Conservation (phyloP, 2,329 filamentous ascomycete species). For the Myotisia sp. region DNA sequence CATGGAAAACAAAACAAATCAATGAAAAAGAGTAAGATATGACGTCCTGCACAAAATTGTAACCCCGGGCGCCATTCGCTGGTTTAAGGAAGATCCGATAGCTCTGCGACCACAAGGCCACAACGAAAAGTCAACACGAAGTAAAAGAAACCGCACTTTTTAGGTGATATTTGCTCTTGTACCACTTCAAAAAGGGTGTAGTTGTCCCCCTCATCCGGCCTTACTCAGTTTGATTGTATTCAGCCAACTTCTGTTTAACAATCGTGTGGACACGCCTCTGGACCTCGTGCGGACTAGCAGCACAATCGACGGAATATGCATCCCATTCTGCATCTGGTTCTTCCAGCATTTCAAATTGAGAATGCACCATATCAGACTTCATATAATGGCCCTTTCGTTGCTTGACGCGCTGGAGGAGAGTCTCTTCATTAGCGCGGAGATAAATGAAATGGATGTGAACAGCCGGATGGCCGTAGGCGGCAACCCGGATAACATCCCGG, state of each 20-base stretch:
- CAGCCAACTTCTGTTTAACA: slow-evolving; percentile 10
- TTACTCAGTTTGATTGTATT: no score
- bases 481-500: slow-evolving; percentile 75
- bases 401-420: slow-evolving; percentile 61
- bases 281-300: slow-evolving; percentile 39
- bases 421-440: slow-evolving; percentile 60
- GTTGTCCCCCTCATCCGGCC: no score
- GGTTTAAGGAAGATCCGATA: no score
- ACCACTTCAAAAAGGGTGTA: no score
- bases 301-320: slow-evolving; percentile 57
- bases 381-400: slow-evolving; percentile 78
- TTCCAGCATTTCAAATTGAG: slow-evolving; percentile 81
- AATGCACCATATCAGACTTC: slow-evolving; percentile 88
- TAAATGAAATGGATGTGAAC: slow-evolving; percentile 88
- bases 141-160: no score
- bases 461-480: slow-evolving; percentile 57
- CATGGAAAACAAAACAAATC: no score
- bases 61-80: no score
- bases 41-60: no score
- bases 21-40: no score
- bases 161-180: no score
- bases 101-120: no score
- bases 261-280: slow-evolving; percentile 11
- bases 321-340: slow-evolving; percentile 61
- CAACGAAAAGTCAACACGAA: no score